Base-by-base conservation (phyloP, 2,329 filamentous ascomycete species). In the Phoma herbarum region DNA sequence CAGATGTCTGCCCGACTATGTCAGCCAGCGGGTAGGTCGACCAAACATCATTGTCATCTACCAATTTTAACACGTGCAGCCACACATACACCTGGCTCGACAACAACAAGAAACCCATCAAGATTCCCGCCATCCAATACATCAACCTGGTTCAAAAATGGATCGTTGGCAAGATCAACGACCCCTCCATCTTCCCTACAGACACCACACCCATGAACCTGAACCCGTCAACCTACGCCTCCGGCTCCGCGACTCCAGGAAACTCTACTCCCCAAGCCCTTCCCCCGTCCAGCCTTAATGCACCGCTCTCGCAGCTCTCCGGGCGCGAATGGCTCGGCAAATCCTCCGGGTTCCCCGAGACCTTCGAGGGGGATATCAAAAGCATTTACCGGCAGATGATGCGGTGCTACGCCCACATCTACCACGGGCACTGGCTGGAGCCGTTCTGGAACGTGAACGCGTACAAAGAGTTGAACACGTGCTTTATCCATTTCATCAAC, bases 71-170 rank as follows among this genome's bases (percentile, higher is more conserved):
- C 58, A 35, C 9, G 14, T 20, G 14, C 18, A 60, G 95, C 71
- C 90, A 96, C 78, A 96, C 92, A 25, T 98, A 97, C 78, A 97
- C 93, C 47, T 98, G 94, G 94, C 86, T 98, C 53, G 96, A 97
- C 79, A 89, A 89, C 65, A 89, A 91, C 70, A 88, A 90, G 68
- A 89, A 92, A 74, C 93, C 94, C 11, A 93, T 96, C 64, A 94
- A 96, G 78, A 90, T 98, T 41, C 93, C 94, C 3, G 94, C 94
- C 7, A 89, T 89, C 62, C 93, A 96, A 77, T 98, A 98, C 80
- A 95, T 97, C 80, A 92, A 92, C 66, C 87, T 97, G 25, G 96
- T 98, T 77, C 93, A 97, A 80, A 92, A 94, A 73, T 98, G 94
- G 93, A 96, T 98, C 75, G 91, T 92, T 28, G 92, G 93, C 79